These are phyloP conservation scores for Fagus sylvatica DNA, from an alignment of 306 rosid species.

Conservation along the genomic window DNA sequence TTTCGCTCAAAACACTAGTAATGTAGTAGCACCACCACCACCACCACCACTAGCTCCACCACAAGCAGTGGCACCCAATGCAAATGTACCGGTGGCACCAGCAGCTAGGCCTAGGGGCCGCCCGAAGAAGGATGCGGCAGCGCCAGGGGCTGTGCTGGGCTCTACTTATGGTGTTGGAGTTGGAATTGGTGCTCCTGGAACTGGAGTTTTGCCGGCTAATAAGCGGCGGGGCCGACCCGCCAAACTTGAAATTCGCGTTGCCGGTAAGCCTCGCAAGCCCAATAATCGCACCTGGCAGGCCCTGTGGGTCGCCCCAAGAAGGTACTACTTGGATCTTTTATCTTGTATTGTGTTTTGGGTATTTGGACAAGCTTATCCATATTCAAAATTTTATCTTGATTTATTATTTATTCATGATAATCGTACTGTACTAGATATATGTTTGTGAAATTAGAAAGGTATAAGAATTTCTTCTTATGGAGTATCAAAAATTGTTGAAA, in stretches of 20 bases:
- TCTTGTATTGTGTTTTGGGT: no score
- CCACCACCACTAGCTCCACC: background rate
- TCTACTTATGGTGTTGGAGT: background rate
- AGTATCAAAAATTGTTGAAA: no score
- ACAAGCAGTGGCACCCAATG: no score
- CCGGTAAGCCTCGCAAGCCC: constrained; percentile 1
- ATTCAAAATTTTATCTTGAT: no score
- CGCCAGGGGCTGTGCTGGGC: background rate
- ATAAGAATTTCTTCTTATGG: no score
- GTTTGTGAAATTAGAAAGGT: no score
- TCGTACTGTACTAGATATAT: background rate
- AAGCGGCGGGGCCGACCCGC: constrained; percentile 5
- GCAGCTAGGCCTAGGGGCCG: constrained; percentile 58
- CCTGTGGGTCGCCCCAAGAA: constrained; percentile 83
- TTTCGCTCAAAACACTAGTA: constrained; percentile 34
- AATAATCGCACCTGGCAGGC: constrained; percentile 40
- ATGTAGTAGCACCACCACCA: background rate
- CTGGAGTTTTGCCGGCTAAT: background rate
- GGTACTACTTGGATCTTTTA: constrained; percentile 34
- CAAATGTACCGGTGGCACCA: background rate
- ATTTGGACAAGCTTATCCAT: no score
- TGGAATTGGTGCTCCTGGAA: background rate
- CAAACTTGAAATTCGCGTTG: no score
- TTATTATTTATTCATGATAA: background rate
- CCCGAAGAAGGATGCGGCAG: constrained; percentile 44